Conservation (phyloP, 345 rosid species). For the Eucalyptus coolabah region DNA sequence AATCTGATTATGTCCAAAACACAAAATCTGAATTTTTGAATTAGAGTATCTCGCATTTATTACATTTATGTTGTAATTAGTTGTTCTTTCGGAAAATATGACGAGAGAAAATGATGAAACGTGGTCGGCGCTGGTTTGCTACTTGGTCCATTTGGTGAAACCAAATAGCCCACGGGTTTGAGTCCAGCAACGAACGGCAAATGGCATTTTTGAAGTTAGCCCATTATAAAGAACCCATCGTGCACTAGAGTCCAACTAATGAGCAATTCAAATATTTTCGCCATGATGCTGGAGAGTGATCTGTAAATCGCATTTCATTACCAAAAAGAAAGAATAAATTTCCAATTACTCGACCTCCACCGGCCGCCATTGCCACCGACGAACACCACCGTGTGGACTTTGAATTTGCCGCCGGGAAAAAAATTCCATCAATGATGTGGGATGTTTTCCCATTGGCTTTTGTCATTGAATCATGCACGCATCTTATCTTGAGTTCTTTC, state of each 20-base stretch:
- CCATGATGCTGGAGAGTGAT: neutral
- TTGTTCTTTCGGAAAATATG: neutral
- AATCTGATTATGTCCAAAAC: neutral
- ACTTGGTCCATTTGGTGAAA: neutral
- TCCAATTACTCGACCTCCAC: neutral
- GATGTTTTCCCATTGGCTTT: neutral
- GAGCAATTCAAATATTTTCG: neutral
- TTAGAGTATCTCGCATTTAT: neutral
- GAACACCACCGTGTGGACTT: neutral
- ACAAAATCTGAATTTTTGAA: neutral
- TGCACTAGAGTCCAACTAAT: neutral
- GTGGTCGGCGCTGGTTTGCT: neutral
- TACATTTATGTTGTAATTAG: too few species aligned
- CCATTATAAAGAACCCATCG: neutral
- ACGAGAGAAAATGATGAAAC: neutral
- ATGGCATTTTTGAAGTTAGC: neutral
- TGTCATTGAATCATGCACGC: neutral
- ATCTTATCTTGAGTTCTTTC: neutral
- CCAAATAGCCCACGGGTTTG: neutral
- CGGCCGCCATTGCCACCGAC: neutral
- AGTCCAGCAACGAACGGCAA: neutral
- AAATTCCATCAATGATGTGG: neutral
- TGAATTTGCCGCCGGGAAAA: neutral
- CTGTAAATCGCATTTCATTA: neutral
- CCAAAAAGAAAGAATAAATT: neutral